phyloP scores from a whole-genome alignment of 2,329 filamentous ascomycete species.

The Pestalotiopsis sp. region DNA sequence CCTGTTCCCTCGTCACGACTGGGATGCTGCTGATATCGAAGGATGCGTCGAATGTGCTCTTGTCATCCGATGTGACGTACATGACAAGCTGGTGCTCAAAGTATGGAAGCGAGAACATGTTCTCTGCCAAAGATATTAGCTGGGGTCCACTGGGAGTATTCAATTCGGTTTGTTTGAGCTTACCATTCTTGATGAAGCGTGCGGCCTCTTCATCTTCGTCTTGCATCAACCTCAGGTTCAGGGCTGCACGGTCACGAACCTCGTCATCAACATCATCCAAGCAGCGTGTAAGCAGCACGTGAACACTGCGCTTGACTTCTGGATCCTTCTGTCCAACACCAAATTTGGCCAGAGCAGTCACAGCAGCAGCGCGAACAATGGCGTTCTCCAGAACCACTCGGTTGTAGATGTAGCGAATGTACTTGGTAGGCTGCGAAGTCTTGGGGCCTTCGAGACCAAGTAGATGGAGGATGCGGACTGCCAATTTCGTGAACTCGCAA shows the following conservation, averaged over 20 bases:
- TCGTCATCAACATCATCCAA: constrained; percentile 97
- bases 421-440: constrained; percentile 95
- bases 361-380: constrained; percentile 90
- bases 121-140: constrained; percentile 61
- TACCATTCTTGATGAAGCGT: constrained; percentile 92
- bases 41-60: constrained; percentile 78
- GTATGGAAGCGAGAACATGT: constrained; percentile 90
- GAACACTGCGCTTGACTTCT: constrained; percentile 94
- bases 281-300: constrained; percentile 89
- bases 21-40: constrained; percentile 93
- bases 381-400: constrained; percentile 96
- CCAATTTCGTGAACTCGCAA: constrained; percentile 98
- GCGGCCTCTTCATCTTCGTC: constrained; percentile 86
- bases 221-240: constrained; percentile 90
- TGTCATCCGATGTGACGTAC: constrained; percentile 93
- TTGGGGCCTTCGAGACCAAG: constrained; percentile 94
- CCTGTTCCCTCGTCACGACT: constrained; percentile 92
- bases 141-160: constrained; percentile 13
- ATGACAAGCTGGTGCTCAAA: constrained; percentile 97
- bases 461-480: constrained; percentile 91
- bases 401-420: constrained; percentile 99
- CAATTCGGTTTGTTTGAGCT: constrained; percentile 23
- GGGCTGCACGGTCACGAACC: constrained; percentile 89
- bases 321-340: constrained; percentile 95
- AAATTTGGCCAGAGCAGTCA: constrained; percentile 95